A percentile compares a stretch with the other conserved stretches of the same genome.
These are phyloP conservation scores for Penicillium dipodomyicola DNA, from an alignment of 495 filamentous ascomycete species.

Conservation along the genomic window DNA sequence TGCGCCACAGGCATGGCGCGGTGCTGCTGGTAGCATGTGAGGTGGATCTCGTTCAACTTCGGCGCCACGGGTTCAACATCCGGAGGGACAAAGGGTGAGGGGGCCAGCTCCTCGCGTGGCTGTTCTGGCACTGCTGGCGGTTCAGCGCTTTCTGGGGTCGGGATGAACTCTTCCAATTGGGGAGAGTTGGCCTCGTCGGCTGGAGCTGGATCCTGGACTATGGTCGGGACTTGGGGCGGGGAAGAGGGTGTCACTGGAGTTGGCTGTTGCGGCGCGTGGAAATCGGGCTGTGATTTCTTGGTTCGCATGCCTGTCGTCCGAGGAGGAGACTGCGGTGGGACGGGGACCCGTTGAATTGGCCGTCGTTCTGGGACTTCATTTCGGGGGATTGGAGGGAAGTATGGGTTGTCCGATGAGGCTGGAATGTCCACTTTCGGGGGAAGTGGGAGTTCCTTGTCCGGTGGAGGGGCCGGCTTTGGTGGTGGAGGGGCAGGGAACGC, in stretches of 20 bases:
- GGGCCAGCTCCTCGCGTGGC: conserved; percentile 30
- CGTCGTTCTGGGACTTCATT: conserved; percentile 4
- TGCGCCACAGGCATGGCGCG: conserved; percentile 39
- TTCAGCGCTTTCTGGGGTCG: conserved; percentile 33
- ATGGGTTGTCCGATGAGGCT: conserved; percentile 12
- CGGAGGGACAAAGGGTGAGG: conserved; percentile 30
- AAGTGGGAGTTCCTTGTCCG: conserved; percentile 37
- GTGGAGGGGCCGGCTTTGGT: conserved; percentile 20
- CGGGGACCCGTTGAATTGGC: conserved; percentile 11
- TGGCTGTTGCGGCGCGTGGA: neutral
- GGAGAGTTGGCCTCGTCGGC: conserved; percentile 20
- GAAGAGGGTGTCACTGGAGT: conserved; percentile 2
- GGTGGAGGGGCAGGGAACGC: conserved; percentile 16
- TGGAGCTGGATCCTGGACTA: neutral
- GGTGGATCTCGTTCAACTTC: conserved; percentile 42
- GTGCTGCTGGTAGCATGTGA: conserved; percentile 48
- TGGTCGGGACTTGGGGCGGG: neutral
- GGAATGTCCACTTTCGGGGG: conserved; percentile 24
- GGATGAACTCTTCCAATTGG: conserved; percentile 41
- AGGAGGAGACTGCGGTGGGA: conserved; percentile 5
- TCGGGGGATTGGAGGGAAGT: conserved; percentile 6
- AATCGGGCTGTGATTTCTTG: conserved; percentile 8
- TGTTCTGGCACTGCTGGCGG: conserved; percentile 20
- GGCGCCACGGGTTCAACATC: conserved; percentile 38
- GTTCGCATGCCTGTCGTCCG: conserved; percentile 7